phyloP scores from a whole-genome alignment of 257 asterid species.

The Ophiorrhiza pumila region DNA sequence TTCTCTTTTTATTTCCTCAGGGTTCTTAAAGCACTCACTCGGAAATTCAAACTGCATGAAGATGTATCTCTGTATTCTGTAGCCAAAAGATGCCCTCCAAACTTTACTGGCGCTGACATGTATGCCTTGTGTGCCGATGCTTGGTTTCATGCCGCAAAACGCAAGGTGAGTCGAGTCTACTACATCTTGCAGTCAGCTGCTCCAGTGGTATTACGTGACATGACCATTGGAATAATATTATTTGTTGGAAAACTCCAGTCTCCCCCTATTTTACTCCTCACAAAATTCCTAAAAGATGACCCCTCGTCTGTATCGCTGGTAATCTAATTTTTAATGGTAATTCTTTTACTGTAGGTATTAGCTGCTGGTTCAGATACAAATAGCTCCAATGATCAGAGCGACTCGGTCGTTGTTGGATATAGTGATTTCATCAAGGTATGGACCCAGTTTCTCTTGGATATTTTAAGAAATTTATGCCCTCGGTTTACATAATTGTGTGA shows the following conservation, averaged over 20 bases:
- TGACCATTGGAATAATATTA: background rate
- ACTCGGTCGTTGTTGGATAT: slow-evolving; percentile 59
- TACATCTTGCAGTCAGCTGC: background rate
- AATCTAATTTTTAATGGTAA: slow-evolving; percentile 6
- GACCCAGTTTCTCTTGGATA: no score
- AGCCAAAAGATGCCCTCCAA: slow-evolving; percentile 86
- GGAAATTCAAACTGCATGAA: slow-evolving; percentile 78
- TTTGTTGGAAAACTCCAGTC: background rate
- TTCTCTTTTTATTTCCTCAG: slow-evolving; percentile 31
- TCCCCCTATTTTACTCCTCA: background rate
- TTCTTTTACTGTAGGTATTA: slow-evolving; percentile 39
- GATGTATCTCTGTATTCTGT: slow-evolving; percentile 67
- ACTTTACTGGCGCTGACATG: slow-evolving; percentile 98
- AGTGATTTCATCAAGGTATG: slow-evolving; percentile 80
- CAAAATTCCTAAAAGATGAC: background rate
- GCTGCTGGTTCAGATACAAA: slow-evolving; percentile 44
- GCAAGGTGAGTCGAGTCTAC: slow-evolving; percentile 43
- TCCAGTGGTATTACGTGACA: background rate
- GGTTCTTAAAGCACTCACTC: slow-evolving; percentile 86
- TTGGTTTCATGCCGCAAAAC: slow-evolving; percentile 96
- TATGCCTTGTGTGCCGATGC: slow-evolving; percentile 98
- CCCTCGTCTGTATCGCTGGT: background rate
- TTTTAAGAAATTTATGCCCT: background rate
- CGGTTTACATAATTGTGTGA: background rate
- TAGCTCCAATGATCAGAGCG: slow-evolving; percentile 36